These are phyloP conservation scores for Camillea tinctor DNA, from an alignment of 2,329 filamentous ascomycete species.

Conservation along the genomic window DNA sequence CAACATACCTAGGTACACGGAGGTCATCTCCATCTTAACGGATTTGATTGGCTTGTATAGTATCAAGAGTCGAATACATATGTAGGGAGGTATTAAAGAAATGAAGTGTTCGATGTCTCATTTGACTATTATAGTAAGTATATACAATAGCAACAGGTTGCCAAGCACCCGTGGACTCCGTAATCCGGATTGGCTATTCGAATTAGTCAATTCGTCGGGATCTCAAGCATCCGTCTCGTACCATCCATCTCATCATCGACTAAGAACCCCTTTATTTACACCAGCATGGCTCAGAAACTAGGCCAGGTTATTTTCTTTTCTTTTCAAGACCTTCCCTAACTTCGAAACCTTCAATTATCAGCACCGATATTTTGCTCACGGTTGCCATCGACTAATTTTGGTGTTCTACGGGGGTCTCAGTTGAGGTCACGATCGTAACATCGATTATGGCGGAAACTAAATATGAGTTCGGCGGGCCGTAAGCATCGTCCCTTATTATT, in stretches of 20 bases:
- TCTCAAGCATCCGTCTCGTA: not conserved
- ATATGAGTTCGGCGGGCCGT: slow-evolving; percentile 26
- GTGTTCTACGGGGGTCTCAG: not conserved
- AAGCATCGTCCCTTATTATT: slow-evolving; percentile 5
- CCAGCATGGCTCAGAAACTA: not conserved
- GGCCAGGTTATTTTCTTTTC: not conserved
- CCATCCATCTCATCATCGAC: not conserved
- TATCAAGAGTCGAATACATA: too few relatives aligned
- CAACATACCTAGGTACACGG: too few relatives aligned
- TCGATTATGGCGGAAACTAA: slow-evolving; percentile 4
- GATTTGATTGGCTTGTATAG: too few relatives aligned
- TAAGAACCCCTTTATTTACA: not conserved
- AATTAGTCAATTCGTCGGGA: not conserved
- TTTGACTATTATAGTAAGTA: too few relatives aligned
- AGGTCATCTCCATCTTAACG: too few relatives aligned
- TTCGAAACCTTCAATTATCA: too few relatives aligned
- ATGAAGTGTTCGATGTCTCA: too few relatives aligned
- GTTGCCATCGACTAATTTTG: too few relatives aligned
- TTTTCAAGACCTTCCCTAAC: too few relatives aligned
- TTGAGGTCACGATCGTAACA: not conserved
- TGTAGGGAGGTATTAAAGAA: too few relatives aligned
- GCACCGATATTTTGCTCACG: not conserved
- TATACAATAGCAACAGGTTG: not conserved
- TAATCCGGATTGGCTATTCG: not conserved
- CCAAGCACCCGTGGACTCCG: too few relatives aligned